Percentiles rank a stretch among this genome's conserved stretches.
Evolutionary conservation across 2,329 filamentous ascomycete species (phyloP).

Genomic region (Trichoderma sp.): DNA sequence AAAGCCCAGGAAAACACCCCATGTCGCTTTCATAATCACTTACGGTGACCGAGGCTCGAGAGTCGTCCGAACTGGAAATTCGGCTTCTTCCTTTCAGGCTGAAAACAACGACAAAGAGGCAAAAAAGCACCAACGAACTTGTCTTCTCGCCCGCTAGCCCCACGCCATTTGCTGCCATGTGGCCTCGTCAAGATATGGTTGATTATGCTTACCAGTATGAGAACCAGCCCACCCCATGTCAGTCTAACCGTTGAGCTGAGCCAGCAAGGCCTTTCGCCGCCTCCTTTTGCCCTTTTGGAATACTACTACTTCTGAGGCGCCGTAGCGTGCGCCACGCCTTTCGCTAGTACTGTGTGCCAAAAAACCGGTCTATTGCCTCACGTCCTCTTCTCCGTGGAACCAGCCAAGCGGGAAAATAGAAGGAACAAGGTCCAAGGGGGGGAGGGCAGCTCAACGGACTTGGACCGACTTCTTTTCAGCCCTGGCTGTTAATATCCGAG

Average conservation of each 20-base stretch:
- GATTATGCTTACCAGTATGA: slow-evolving; percentile 15
- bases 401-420: background rate
- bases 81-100: background rate
- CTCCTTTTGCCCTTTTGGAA: background rate
- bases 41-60: background rate
- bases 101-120: background rate
- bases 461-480: background rate
- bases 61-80: background rate
- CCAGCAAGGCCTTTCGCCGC: background rate
- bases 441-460: background rate
- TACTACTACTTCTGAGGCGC: background rate
- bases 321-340: background rate
- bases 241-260: background rate
- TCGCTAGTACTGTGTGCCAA: background rate
- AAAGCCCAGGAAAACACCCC: background rate
- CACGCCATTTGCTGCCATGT: background rate
- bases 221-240: slow-evolving; percentile 1
- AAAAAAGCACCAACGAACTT: background rate
- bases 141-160: background rate
- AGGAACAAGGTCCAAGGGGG: background rate
- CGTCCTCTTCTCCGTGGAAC: background rate
- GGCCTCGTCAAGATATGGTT: slow-evolving; percentile 8
- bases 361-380: background rate
- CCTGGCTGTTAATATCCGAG: background rate
- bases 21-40: background rate